phyloP scores from a whole-genome alignment of 371 early-diverging fungal genomes.

The Mucor circinelloides region DNA sequence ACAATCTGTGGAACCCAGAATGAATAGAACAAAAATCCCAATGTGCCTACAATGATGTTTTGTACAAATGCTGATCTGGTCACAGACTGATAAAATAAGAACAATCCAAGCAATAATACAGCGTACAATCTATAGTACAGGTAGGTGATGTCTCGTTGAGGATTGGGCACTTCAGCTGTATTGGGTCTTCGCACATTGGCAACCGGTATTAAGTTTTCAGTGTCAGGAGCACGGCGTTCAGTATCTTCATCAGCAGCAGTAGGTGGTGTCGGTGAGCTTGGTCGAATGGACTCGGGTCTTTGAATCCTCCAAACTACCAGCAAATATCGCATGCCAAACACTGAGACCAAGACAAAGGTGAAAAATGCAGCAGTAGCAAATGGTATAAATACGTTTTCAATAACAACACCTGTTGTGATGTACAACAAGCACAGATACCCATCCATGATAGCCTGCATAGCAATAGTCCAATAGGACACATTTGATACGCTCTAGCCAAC shows the following conservation, averaged over 20 bases:
- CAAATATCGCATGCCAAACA: slow-evolving; percentile 76
- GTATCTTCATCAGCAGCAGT: neutral
- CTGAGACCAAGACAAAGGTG: slow-evolving; percentile 69
- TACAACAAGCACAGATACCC: slow-evolving; percentile 70
- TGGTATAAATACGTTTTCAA: slow-evolving; percentile 62
- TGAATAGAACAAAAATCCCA: slow-evolving; percentile 64
- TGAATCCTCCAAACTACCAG: slow-evolving; percentile 74
- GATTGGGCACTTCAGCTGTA: slow-evolving; percentile 18
- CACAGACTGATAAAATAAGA: slow-evolving; percentile 68
- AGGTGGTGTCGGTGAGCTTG: slow-evolving; percentile 19
- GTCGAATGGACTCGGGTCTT: slow-evolving; percentile 54
- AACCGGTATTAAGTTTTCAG: slow-evolving; percentile 15
- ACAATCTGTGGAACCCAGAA: slow-evolving; percentile 85
- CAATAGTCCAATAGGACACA: slow-evolving; percentile 75
- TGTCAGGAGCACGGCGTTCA: slow-evolving; percentile 1
- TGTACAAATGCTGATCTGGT: slow-evolving; percentile 57
- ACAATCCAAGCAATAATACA: slow-evolving; percentile 61
- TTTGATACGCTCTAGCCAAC: slow-evolving; percentile 61
- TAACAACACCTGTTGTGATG: slow-evolving; percentile 63
- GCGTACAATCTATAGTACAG: slow-evolving; percentile 41
- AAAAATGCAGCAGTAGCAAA: slow-evolving; percentile 72
- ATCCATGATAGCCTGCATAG: slow-evolving; percentile 72
- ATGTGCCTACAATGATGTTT: slow-evolving; percentile 46
- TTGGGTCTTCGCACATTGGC: slow-evolving; percentile 19
- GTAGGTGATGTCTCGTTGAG: slow-evolving; percentile 24